Evolutionary conservation across 306 rosid species (phyloP).

Genomic region (Glycine tomentella): DNA sequence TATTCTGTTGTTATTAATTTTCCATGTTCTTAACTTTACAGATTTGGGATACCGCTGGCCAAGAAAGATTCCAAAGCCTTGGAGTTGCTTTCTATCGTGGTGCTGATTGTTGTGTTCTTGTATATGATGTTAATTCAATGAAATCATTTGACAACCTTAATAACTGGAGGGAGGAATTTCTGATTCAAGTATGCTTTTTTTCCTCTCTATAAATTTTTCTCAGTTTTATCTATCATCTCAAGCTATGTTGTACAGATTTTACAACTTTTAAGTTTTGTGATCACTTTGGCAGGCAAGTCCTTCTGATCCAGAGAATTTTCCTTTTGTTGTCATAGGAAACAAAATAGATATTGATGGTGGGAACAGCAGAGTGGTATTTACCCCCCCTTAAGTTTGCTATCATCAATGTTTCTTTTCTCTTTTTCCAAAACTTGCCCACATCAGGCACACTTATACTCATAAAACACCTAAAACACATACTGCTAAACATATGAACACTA

Average conservation of each 20-base stretch:
- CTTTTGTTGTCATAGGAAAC: constrained; percentile 97
- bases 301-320: constrained; percentile 98
- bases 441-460: neutral
- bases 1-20: neutral
- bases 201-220: constrained; percentile 8
- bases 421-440: constrained; percentile 2
- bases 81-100: constrained; percentile 99
- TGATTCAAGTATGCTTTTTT: constrained; percentile 71
- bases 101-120: constrained; percentile 99
- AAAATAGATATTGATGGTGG: constrained; percentile 97
- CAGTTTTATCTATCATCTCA: constrained; percentile 14
- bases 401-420: constrained; percentile 4
- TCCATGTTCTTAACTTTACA: constrained; percentile 37
- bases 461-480: constrained; percentile 13
- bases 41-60: constrained; percentile 99
- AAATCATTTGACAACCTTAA: constrained; percentile 97
- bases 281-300: constrained; percentile 89
- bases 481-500: constrained; percentile 33
- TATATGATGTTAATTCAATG: constrained; percentile 95
- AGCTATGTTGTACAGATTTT: constrained; percentile 19
- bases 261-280: constrained; percentile 36
- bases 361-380: constrained; percentile 90
- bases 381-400: constrained; percentile 22
- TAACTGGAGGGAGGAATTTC: constrained; percentile 99
- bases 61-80: constrained; percentile 97